Evolutionary conservation across 345 rosid genomes (phyloP).

Genomic region (Lepidium sativum): DNA sequence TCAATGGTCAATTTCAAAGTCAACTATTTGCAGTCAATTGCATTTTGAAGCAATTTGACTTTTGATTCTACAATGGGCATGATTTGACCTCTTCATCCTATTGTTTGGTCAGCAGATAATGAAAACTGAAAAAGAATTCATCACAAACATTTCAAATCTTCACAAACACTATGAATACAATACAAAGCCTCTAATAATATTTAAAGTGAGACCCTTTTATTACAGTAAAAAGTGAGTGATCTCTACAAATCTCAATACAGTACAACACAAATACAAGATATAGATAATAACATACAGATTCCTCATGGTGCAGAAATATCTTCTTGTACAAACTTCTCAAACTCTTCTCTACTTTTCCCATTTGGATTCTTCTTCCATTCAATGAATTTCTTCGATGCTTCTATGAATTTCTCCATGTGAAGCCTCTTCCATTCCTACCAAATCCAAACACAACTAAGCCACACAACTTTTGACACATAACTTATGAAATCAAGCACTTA

Average conservation of each 20-base stretch:
- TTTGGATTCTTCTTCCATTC: conserved; percentile 67
- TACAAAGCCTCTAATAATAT: not conserved
- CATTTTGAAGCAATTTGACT: not conserved
- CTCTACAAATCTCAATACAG: not conserved
- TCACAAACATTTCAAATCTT: not conserved
- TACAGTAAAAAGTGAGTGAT: not conserved
- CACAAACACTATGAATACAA: not conserved
- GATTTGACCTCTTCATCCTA: not conserved
- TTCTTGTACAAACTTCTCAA: conserved; percentile 38
- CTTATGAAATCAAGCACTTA: not conserved
- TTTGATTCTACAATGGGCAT: not conserved
- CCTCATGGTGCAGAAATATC: conserved; percentile 12
- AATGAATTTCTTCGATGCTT: conserved; percentile 51
- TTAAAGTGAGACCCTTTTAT: not conserved
- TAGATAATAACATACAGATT: not conserved
- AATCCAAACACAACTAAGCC: not conserved
- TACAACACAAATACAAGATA: not conserved
- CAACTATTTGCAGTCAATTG: not conserved
- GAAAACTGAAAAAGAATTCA: too few species aligned
- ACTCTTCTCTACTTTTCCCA: conserved; percentile 50
- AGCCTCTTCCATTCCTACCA: conserved; percentile 58
- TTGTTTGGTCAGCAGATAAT: too few species aligned
- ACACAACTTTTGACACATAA: not conserved
- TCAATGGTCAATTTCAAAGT: not conserved
- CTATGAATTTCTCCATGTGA: conserved; percentile 57